These are phyloP conservation scores for Syzygium aqueum DNA, from an alignment of 345 rosid genomes.

Conservation along the genomic window DNA sequence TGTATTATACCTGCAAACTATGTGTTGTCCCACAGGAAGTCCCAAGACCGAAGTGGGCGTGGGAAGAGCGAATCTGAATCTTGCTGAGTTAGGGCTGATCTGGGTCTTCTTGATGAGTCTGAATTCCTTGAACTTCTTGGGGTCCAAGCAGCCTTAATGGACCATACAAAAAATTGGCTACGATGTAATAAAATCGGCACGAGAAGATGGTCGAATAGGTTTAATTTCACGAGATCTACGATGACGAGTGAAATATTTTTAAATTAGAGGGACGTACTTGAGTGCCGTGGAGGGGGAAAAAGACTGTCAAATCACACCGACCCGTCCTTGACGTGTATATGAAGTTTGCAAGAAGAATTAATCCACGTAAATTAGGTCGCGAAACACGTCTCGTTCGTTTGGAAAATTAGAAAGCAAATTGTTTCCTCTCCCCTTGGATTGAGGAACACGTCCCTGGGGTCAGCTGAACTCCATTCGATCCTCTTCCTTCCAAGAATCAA, in stretches of 20 bases:
- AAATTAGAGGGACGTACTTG: not conserved
- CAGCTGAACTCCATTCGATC: not conserved
- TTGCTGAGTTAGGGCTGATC: slow-evolving; percentile 19
- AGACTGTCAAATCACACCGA: not conserved
- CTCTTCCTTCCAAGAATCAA: not conserved
- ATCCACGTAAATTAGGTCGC: not conserved
- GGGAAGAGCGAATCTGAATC: slow-evolving; percentile 29
- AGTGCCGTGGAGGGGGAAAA: not conserved
- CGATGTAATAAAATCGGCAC: not conserved
- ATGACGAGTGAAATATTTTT: not conserved
- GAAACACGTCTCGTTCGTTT: not conserved
- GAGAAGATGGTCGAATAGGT: not conserved
- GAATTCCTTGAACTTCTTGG: slow-evolving; percentile 24
- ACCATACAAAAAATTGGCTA: not conserved
- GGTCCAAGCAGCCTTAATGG: slow-evolving; percentile 20
- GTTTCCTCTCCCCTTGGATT: not conserved
- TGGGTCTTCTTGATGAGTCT: slow-evolving; percentile 12
- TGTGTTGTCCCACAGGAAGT: slow-evolving; percentile 23
- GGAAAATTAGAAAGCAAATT: not conserved
- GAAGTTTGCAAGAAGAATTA: not conserved
- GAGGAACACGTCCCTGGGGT: not conserved
- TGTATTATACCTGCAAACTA: slow-evolving; percentile 14
- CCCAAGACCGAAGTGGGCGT: slow-evolving; percentile 16
- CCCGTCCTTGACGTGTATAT: not conserved
- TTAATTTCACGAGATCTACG: not conserved